A percentile compares a stretch with the other conserved stretches of the same genome.
Conservation (phyloP, 257 asterid genomes). For the Fraxinus cuspidata region DNA sequence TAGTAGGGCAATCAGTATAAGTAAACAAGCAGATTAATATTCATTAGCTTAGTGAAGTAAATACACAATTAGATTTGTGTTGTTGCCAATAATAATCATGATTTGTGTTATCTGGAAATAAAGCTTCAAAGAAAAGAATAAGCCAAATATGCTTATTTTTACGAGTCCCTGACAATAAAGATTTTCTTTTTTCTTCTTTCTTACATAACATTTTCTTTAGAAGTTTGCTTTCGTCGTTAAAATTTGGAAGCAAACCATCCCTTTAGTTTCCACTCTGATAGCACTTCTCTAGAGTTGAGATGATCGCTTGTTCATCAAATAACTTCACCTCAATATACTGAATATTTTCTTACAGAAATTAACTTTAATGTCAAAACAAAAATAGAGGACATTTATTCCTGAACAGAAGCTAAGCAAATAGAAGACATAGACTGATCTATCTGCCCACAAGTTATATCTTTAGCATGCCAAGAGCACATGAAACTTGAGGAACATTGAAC, state of each 20-base stretch:
- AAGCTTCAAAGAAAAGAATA: neutral
- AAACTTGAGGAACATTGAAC: neutral
- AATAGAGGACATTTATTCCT: neutral
- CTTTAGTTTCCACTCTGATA: neutral
- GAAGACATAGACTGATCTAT: neutral
- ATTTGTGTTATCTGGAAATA: neutral
- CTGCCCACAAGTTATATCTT: neutral
- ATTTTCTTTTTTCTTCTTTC: neutral
- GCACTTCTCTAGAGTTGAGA: neutral
- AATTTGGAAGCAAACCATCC: neutral
- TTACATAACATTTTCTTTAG: neutral
- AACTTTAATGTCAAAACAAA: neutral
- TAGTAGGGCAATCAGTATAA: conserved; percentile 17
- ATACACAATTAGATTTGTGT: neutral
- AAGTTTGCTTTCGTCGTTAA: neutral
- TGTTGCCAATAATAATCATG: neutral
- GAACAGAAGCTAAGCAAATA: neutral
- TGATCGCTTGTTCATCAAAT: neutral
- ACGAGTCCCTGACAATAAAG: neutral
- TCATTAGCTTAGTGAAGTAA: neutral
- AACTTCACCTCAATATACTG: neutral
- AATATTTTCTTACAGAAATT: neutral
- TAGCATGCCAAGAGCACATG: neutral
- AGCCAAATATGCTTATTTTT: neutral
- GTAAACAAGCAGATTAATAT: neutral